Conservation (phyloP, 2,329 filamentous ascomycete genomes). For the Parastagonospora nodorum region DNA sequence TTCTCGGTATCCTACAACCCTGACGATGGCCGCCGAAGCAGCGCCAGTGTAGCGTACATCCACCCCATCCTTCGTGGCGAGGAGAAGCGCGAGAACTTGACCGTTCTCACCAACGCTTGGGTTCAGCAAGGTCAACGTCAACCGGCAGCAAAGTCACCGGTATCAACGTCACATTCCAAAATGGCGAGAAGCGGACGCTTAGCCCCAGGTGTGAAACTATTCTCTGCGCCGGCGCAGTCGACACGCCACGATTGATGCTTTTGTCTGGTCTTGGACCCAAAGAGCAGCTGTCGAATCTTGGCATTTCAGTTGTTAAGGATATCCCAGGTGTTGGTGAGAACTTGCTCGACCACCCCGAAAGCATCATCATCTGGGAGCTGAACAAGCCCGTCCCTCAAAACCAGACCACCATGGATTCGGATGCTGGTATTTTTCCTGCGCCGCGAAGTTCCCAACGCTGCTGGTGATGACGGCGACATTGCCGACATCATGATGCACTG, state of each 20-base stretch:
- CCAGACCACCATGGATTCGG: constrained; percentile 90
- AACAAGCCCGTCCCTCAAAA: constrained; percentile 76
- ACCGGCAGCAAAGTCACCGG: constrained; percentile 72
- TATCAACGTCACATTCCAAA: constrained; percentile 70
- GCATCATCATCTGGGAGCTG: constrained; percentile 76
- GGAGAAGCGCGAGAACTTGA: constrained; percentile 82
- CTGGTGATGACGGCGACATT: constrained; percentile 71
- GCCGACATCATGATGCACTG: constrained; percentile 96
- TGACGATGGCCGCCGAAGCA: constrained; percentile 81
- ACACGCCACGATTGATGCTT: constrained; percentile 72
- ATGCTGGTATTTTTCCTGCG: constrained; percentile 86
- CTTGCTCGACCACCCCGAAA: constrained; percentile 68
- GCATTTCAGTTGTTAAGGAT: constrained; percentile 62
- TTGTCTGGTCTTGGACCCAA: constrained; percentile 57
- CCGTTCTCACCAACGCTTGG: constrained; percentile 85
- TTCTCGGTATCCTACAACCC: constrained; percentile 92
- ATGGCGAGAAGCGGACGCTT: constrained; percentile 60
- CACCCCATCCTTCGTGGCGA: constrained; percentile 86
- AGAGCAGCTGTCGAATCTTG: constrained; percentile 52
- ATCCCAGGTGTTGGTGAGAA: constrained; percentile 68
- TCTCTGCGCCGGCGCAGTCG: constrained; percentile 78
- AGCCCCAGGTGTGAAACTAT: constrained; percentile 75
- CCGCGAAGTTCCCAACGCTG: constrained; percentile 73
- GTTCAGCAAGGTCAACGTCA: constrained; percentile 82
- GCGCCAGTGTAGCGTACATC: constrained; percentile 88